Evolutionary conservation across 176 grass and related monocot genomes (phyloP).

Genomic region (Carex scoparia): DNA sequence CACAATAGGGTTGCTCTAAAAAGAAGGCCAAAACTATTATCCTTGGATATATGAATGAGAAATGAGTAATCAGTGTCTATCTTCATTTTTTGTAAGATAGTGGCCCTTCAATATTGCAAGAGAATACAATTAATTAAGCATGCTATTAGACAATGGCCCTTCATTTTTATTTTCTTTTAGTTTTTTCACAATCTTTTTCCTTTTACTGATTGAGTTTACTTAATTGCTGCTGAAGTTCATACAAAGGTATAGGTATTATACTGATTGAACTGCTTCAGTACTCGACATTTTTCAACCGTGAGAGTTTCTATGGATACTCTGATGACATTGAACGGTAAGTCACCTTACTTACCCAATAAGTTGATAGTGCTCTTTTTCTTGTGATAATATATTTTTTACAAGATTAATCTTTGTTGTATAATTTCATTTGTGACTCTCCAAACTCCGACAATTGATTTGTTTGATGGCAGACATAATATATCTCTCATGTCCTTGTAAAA

Average conservation of each 20-base stretch:
- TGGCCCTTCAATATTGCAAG: not conserved
- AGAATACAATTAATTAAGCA: not conserved
- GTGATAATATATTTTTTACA: slow-evolving; percentile 1
- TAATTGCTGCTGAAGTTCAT: slow-evolving; percentile 21
- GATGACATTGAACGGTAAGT: slow-evolving; percentile 57
- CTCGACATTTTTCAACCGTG: slow-evolving; percentile 41
- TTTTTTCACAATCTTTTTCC: not conserved
- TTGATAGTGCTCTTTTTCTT: not conserved
- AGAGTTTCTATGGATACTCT: slow-evolving; percentile 45
- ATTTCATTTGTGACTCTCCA: not conserved
- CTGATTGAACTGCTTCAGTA: slow-evolving; percentile 41
- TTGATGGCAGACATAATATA: not conserved
- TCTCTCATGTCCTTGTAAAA: not conserved
- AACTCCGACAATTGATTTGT: not conserved
- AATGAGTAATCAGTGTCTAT: not conserved
- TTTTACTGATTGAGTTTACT: not conserved
- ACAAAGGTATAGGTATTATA: slow-evolving; percentile 41
- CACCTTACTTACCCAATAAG: not conserved
- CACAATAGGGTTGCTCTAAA: not conserved
- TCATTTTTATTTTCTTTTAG: not conserved
- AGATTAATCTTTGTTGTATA: not conserved
- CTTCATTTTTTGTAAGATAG: not conserved
- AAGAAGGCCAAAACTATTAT: not conserved
- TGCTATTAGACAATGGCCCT: not conserved
- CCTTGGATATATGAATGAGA: not conserved